Conservation (phyloP, 148 eudicot species). For the Camellia granthamiana region DNA sequence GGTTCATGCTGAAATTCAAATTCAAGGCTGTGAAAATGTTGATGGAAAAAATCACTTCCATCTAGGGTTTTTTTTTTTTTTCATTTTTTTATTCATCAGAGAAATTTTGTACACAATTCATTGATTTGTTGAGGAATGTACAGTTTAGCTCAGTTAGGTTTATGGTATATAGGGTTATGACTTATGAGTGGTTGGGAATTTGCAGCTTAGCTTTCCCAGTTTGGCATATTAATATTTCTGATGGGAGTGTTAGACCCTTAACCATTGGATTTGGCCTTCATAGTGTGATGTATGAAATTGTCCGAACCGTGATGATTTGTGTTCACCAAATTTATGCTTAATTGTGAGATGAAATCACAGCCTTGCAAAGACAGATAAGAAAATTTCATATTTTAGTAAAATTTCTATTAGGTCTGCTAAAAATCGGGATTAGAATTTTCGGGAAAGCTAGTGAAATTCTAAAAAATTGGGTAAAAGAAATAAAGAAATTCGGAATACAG, state of each 20-base stretch:
- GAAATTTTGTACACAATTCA: not conserved
- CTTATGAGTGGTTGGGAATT: slow-evolving; percentile 10
- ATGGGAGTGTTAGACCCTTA: not conserved
- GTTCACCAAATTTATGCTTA: not conserved
- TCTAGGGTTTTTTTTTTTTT: not conserved
- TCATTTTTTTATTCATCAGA: not conserved
- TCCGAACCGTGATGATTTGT: not conserved
- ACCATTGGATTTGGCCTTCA: not conserved
- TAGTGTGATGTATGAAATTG: not conserved
- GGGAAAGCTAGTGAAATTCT: not conserved
- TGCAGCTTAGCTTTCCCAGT: slow-evolving; percentile 6
- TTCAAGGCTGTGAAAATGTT: not conserved
- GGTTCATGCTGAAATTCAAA: not conserved
- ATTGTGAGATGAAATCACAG: not conserved
- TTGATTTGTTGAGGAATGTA: not conserved
- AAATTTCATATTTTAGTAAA: not conserved
- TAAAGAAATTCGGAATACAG: not conserved
- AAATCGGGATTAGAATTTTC: not conserved
- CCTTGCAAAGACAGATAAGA: not conserved
- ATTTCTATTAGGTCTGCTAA: not conserved
- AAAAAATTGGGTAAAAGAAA: not conserved
- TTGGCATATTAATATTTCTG: not conserved
- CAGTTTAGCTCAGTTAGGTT: not conserved
- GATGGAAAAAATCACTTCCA: not conserved
- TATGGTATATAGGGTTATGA: not conserved